Evolutionary conservation across 768 basidiomycete species (phyloP), one percentile per base, ranked within the genome.

Genomic region (Chalciporus piperatus): DNA sequence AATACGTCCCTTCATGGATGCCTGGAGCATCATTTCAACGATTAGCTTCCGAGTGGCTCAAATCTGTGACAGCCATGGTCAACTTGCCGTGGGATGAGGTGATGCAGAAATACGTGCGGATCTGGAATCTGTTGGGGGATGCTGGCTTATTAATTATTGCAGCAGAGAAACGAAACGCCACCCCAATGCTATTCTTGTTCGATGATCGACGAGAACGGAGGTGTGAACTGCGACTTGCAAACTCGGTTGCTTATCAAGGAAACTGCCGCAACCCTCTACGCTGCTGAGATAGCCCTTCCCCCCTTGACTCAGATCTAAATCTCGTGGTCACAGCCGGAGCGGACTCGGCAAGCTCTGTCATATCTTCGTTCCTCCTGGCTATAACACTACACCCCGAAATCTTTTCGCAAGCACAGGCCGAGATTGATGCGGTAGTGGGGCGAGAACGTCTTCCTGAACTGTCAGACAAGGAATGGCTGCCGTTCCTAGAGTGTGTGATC

Each of bases 391-490:
- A 23, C 30, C 47, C 47, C 9, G 47, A 48, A 35, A 32, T 48
- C 25, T 48, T 48, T 48, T 30, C 12, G 6, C 27, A 48, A 32
- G 48, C 48, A 5, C 40, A 32, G 33, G 30, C 40, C 16, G 48
- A 48, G 39, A 48, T 48, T 5, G 48, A 48, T 25, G 4, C 6
- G 7, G n/a, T 33, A 22, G 30, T 48, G 3, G 48, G 48, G 22
- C 48, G 48, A 13, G 48, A 48, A 2, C 39, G 48, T 10, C 39
- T 48, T 17, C 48, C 48, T 5, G 48, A 48, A 41, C 1, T 48
- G n/a, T 48, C 48, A 16, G 76, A 63, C 48, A 51, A 77, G 38
- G 69, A 72, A 19, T 75, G 79, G 58, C 70, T 76, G 39, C 73
- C 74, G 12, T 72, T 65, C 54, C 58, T 77, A 9, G 70, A 72